Evolutionary conservation across 176 grass and related monocot genomes (phyloP).

Genomic region (Oryza longistaminata): DNA sequence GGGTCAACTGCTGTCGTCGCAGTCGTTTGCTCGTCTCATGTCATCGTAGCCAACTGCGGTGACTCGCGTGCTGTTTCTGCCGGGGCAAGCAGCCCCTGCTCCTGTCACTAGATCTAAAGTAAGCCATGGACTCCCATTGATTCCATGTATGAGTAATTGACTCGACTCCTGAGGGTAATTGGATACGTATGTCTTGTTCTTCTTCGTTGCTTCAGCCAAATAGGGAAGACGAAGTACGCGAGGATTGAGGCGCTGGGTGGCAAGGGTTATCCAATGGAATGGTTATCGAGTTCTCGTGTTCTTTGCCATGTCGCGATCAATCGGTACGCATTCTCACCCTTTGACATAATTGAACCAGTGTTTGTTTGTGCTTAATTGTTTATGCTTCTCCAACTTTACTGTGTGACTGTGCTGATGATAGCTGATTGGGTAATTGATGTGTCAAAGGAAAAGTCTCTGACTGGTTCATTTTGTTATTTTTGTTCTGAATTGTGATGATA

Average conservation of each 20-base stretch:
- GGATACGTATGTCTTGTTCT: not conserved
- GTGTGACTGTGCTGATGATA: not conserved
- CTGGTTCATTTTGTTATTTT: not conserved
- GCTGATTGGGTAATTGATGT: not conserved
- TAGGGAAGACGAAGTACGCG: conserved; percentile 61
- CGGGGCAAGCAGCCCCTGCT: conserved; percentile 68
- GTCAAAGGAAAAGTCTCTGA: not conserved
- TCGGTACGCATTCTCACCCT: conserved; percentile 44
- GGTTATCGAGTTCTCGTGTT: conserved; percentile 74
- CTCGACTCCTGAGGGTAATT: not conserved
- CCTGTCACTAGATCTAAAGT: conserved; percentile 85
- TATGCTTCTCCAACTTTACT: not conserved
- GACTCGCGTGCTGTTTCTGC: conserved; percentile 87
- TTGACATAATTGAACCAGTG: not conserved
- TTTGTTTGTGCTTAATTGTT: not conserved
- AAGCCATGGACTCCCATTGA: not conserved
- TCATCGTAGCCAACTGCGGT: conserved; percentile 84
- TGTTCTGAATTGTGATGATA: not conserved
- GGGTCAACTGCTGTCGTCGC: conserved; percentile 79
- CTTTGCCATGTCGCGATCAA: conserved; percentile 96
- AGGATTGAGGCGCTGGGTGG: conserved; percentile 64
- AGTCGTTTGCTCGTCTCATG: conserved; percentile 63
- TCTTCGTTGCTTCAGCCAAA: conserved; percentile 43
- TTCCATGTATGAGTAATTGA: not conserved
- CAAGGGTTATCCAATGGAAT: conserved; percentile 76